These are phyloP conservation scores for Blastomyces gilchristii DNA, from an alignment of 2,329 filamentous ascomycete genomes.

Conservation along the genomic window DNA sequence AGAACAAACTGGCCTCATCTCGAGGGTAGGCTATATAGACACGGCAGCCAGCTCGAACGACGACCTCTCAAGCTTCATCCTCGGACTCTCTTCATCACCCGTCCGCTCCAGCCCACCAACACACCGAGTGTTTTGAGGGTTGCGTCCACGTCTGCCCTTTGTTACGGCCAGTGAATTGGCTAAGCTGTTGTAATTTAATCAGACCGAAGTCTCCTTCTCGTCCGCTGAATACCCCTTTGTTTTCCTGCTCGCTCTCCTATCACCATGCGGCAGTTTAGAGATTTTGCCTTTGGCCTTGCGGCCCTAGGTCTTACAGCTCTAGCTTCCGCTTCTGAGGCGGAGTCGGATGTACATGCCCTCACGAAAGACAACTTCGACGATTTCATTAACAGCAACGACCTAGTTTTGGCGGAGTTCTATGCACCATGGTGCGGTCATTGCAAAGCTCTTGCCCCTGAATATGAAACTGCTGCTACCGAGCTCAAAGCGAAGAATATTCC, in stretches of 20 bases:
- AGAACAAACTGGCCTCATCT: conserved; percentile 9
- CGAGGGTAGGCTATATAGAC: neutral
- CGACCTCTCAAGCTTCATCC: neutral
- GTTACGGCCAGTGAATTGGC: neutral
- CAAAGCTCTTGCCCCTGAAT: conserved; percentile 71
- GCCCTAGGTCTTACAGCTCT: conserved; percentile 28
- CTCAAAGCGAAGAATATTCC: conserved; percentile 41
- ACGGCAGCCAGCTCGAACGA: too few relatives aligned
- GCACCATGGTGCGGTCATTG: conserved; percentile 97
- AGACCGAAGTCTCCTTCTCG: neutral
- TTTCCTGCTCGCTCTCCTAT: neutral
- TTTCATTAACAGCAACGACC: conserved; percentile 74
- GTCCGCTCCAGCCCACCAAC: neutral
- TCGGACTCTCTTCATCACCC: neutral
- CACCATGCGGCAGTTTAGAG: conserved; percentile 32
- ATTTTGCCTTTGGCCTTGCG: conserved; percentile 30
- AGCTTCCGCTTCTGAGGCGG: conserved; percentile 26
- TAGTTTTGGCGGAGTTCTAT: conserved; percentile 95
- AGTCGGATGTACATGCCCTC: conserved; percentile 73
- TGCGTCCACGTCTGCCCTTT: neutral
- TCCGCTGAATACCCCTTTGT: neutral
- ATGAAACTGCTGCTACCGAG: conserved; percentile 40
- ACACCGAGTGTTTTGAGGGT: neutral
- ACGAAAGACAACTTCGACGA: conserved; percentile 78
- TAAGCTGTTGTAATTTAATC: neutral